Evolutionary conservation across 805 yeast genomes (phyloP).

Genomic region (Starmerella cellae): DNA sequence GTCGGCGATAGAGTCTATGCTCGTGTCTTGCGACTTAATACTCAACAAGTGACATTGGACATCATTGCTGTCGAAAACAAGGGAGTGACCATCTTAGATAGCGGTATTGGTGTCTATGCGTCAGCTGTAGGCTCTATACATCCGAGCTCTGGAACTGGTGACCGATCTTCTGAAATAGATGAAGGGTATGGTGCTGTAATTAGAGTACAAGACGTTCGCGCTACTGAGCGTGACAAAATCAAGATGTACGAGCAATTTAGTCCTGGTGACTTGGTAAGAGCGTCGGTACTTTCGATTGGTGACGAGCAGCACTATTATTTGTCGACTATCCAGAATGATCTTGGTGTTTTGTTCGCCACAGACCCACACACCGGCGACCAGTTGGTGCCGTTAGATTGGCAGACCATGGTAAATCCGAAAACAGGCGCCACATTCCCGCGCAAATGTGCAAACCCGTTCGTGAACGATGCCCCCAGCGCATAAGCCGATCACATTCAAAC

Average conservation of each 20-base stretch:
- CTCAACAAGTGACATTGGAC: conserved; percentile 65
- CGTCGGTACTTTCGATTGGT: conserved; percentile 68
- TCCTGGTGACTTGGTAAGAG: conserved; percentile 89
- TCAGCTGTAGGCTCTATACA: conserved; percentile 23
- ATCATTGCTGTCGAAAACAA: conserved; percentile 55
- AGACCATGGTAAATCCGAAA: conserved; percentile 69
- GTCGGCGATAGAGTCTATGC: conserved; percentile 77
- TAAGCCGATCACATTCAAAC: too few species aligned
- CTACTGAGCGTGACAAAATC: conserved; percentile 81
- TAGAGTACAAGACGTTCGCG: conserved; percentile 75
- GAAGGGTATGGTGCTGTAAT: conserved; percentile 81
- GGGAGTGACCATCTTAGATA: conserved; percentile 43
- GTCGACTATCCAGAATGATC: conserved; percentile 76
- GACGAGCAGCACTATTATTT: conserved; percentile 87
- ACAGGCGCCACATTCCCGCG: conserved; percentile 67
- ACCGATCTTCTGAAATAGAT: conserved; percentile 44
- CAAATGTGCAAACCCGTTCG: conserved; percentile 81
- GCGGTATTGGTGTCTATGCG: conserved; percentile 52
- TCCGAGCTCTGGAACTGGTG: conserved; percentile 20
- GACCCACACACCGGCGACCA: conserved; percentile 53
- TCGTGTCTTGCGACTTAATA: conserved; percentile 51
- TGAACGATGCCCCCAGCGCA: too few species aligned
- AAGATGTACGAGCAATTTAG: conserved; percentile 63
- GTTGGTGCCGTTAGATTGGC: conserved; percentile 91
- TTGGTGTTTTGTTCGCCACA: conserved; percentile 86